Percentiles rank a stretch among this genome's conserved stretches.
Conservation (phyloP, 441 rosid genomes). For the Daphne laureola region DNA sequence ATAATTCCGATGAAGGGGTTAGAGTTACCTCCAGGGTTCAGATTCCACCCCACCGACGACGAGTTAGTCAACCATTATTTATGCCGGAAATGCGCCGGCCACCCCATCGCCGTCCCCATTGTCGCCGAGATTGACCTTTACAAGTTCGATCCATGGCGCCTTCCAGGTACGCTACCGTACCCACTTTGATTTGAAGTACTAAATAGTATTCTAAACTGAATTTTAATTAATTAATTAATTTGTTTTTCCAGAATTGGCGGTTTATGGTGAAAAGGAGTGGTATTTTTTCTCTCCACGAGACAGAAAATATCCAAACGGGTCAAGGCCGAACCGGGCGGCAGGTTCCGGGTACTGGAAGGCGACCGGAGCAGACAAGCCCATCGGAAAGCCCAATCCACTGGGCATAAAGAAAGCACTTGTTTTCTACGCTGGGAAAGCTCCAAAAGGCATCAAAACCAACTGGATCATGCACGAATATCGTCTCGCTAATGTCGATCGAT, state of each 20-base stretch:
- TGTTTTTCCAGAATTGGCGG: slow-evolving; percentile 45
- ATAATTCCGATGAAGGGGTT: slow-evolving; percentile 43
- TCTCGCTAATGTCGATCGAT: slow-evolving; percentile 71
- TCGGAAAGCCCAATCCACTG: slow-evolving; percentile 72
- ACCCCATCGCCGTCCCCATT: slow-evolving; percentile 57
- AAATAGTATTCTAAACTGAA: too few relatives aligned
- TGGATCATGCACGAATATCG: slow-evolving; percentile 99
- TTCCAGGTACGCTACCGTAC: slow-evolving; percentile 52
- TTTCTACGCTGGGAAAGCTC: slow-evolving; percentile 90
- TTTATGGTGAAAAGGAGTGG: slow-evolving; percentile 92
- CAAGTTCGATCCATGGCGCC: slow-evolving; percentile 91
- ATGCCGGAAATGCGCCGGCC: slow-evolving; percentile 56
- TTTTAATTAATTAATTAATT: too few relatives aligned
- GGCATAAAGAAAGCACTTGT: slow-evolving; percentile 90
- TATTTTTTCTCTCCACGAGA: slow-evolving; percentile 90
- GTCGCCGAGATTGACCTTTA: slow-evolving; percentile 88
- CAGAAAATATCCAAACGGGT: slow-evolving; percentile 89
- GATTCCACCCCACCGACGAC: slow-evolving; percentile 94
- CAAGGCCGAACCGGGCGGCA: slow-evolving; percentile 90
- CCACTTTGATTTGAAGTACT: background rate
- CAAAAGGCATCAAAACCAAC: slow-evolving; percentile 75
- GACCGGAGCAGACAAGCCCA: slow-evolving; percentile 92
- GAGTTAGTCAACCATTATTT: slow-evolving; percentile 84
- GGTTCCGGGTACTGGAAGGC: slow-evolving; percentile 89
- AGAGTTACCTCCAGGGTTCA: slow-evolving; percentile 77